Conservation (phyloP, 192 early-diverging fungal genomes). For the Coemansia sp. region DNA sequence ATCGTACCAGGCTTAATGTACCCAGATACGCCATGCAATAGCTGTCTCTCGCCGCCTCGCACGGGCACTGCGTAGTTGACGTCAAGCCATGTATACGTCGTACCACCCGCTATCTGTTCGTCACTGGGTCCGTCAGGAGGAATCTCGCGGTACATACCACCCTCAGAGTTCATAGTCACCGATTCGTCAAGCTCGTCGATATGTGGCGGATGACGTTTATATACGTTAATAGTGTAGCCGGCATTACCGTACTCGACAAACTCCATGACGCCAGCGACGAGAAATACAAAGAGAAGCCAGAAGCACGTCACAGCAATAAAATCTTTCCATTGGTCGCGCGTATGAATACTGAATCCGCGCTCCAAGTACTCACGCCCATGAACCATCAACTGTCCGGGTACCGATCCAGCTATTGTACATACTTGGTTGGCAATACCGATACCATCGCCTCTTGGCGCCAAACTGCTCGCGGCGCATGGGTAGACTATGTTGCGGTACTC, state of each 20-base stretch:
- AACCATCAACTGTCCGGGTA: constrained; percentile 58
- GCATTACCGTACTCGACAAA: constrained; percentile 40
- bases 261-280: constrained; percentile 58
- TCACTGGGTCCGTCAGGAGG: constrained; percentile 11
- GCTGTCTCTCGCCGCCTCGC: constrained; percentile 64
- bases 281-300: constrained; percentile 45
- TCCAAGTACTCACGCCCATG: constrained; percentile 63
- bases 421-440: constrained; percentile 54
- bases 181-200: constrained; percentile 11
- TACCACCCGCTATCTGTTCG: constrained; percentile 48
- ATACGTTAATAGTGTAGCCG: constrained; percentile 53
- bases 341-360: constrained; percentile 56
- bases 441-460: constrained; percentile 54
- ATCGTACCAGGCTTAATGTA: constrained; percentile 73
- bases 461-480: constrained; percentile 25
- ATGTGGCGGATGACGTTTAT: constrained; percentile 18
- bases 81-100: constrained; percentile 67
- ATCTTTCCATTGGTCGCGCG: constrained; percentile 61
- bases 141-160: constrained; percentile 13
- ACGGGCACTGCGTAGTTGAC: constrained; percentile 72
- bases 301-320: constrained; percentile 58
- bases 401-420: constrained; percentile 65
- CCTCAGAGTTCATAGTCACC: not conserved
- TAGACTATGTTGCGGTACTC: constrained; percentile 45
- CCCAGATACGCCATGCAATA: constrained; percentile 69